phyloP scores from a whole-genome alignment of 352 stramenopile genomes.

The Phytophthora constricta region DNA sequence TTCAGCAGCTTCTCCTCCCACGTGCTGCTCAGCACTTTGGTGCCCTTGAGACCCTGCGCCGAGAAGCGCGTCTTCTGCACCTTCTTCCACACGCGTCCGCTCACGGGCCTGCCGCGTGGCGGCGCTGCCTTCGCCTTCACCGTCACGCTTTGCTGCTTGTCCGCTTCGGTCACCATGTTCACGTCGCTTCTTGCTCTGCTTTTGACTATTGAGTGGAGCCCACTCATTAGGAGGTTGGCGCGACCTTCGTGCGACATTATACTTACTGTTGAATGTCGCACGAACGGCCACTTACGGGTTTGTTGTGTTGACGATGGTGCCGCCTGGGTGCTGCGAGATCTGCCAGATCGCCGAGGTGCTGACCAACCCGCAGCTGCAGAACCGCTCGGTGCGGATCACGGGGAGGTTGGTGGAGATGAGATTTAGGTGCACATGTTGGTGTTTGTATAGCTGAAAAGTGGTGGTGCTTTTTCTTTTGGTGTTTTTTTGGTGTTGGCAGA shows the following conservation, averaged over 20 bases:
- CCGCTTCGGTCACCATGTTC: conserved; percentile 24
- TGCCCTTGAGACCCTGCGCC: conserved; percentile 73
- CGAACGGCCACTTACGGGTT: conserved; percentile 19
- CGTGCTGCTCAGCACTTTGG: conserved; percentile 83
- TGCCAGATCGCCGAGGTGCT: conserved; percentile 85
- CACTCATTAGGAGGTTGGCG: conserved; percentile 23
- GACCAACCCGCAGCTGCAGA: conserved; percentile 62
- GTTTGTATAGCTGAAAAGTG: background rate
- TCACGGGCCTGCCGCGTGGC: conserved; percentile 71
- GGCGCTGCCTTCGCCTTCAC: conserved; percentile 20
- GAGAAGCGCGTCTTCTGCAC: conserved; percentile 85
- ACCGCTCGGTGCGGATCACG: conserved; percentile 80
- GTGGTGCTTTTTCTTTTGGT: background rate
- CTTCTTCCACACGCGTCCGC: conserved; percentile 85
- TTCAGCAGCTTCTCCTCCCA: conserved; percentile 90
- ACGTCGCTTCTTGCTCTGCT: conserved; percentile 18
- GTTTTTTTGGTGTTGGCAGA: conserved; percentile 19
- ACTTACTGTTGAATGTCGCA: conserved; percentile 13
- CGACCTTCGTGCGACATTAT: conserved; percentile 3
- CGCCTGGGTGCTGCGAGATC: conserved; percentile 65
- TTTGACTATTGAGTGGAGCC: background rate
- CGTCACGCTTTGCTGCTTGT: conserved; percentile 11
- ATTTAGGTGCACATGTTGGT: background rate
- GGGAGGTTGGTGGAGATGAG: conserved; percentile 38
- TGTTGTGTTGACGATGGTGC: conserved; percentile 31